Evolutionary conservation across 371 early-diverging fungal genomes (phyloP), one percentile per base, ranked within the genome.

Genomic region (Chytridium lagenaria): DNA sequence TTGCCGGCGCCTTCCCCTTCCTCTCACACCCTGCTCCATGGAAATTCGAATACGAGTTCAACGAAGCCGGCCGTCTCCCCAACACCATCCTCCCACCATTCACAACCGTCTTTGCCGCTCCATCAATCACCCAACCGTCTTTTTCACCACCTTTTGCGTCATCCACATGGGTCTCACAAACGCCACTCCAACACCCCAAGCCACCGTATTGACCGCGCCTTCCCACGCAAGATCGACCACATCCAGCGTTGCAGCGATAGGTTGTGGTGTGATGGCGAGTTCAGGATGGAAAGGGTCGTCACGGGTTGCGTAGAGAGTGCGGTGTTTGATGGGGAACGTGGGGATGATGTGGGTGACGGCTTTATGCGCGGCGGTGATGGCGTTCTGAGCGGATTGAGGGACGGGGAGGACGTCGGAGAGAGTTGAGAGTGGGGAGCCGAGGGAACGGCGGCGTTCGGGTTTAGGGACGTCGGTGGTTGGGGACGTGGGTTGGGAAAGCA

Each of bases 101-200:
- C 57, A 3, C 38, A 23, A 59, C 67, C 52, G 40, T 63, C 49
- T 75, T 66, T 38, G 22, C 38, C 19, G 59, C 59, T 1, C 50
- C 57, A 34, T 59, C 22, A 5, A 59, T 57, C 0, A 37, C 75
- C 12, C 39, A 16, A 30, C 59, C 38, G 61, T 28, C 7, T 10
- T 15, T 7, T 26, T 34, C 12, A 75, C 75, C 31, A 16, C 49
- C 59, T 57, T 55, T 37, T 22, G n/a, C 23, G 69, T 65, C 5
- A 12, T 16, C 38, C 28, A 5, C 5, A 52, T 57, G 1, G 75
- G 75, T 40, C 44, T 63, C 3, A 75, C 71, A 10, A 39, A 33
- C 5, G 50, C 44, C 12, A 70, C 71, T 12, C 70, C 75, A 38
- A 70, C 39, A n/a, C 57, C 59, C 75, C 75, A 75, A 57, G 75